Conservation (phyloP, 129 eudicot genomes). For the Centrapalus pauciflorus region DNA sequence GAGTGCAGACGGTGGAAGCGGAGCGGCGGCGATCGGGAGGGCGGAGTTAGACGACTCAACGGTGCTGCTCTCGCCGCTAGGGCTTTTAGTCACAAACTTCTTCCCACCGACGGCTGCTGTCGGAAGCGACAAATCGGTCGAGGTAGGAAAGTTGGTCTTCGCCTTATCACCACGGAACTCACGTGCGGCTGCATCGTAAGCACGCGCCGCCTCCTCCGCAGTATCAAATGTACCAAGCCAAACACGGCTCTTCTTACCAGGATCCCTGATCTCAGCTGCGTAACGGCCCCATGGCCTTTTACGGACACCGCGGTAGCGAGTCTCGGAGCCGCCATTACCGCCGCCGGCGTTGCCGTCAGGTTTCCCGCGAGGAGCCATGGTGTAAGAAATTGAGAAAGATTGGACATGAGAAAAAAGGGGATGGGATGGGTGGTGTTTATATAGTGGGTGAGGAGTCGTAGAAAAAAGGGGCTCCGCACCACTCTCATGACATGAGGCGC, state of each 20-base stretch:
- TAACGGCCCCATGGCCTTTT: constrained; percentile 62
- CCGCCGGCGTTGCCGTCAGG: constrained; percentile 19
- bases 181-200: constrained; percentile 47
- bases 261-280: constrained; percentile 72
- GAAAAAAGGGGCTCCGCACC: constrained; percentile 17
- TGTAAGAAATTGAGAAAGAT: constrained; percentile 2
- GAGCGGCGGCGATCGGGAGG: constrained; percentile 16
- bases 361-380: constrained; percentile 51
- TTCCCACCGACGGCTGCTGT: background rate
- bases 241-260: constrained; percentile 56
- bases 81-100: constrained; percentile 24
- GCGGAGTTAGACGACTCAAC: constrained; percentile 36
- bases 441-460: constrained; percentile 23
- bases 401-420: constrained; percentile 20
- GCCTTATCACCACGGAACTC: constrained; percentile 54
- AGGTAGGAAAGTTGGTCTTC: constrained; percentile 45
- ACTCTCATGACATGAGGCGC: constrained; percentile 35
- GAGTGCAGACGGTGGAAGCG: constrained; percentile 27
- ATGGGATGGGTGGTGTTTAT: constrained; percentile 15
- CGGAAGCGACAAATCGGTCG: constrained; percentile 16
- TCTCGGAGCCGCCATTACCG: constrained; percentile 18
- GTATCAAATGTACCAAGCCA: constrained; percentile 65
- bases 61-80: constrained; percentile 49
- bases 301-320: constrained; percentile 52
- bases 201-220: constrained; percentile 52